Base-by-base conservation (phyloP, 2,329 filamentous ascomycete genomes). In the Fusarium cicatricum region DNA sequence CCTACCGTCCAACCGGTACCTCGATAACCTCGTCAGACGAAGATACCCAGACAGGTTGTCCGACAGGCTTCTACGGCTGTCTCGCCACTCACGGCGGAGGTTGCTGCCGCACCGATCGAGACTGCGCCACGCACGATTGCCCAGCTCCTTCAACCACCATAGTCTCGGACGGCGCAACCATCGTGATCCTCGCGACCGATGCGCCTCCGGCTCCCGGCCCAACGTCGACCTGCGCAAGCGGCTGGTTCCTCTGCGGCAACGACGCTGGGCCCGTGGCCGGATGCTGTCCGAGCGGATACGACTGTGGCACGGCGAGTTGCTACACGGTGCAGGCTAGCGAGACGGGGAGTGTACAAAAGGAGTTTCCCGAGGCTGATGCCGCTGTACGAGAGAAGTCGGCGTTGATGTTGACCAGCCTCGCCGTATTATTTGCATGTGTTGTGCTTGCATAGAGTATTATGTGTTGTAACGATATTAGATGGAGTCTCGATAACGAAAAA, bases 61-160 rank as follows among this genome's bases (percentile, higher is more conserved):
- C 94, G 0, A 93, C 89, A 0, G 93, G 93, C 3, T 98, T 93
- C 79, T 98, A 98, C 74, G 89, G 91, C 44, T 98, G 94, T 74
- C 85, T 88, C 3, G 94, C 94, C 2, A 87, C 87, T 55, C 91
- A 93, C 55, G 92, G 90, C 12, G 92, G 92, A 16, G 84, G 84
- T 2, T 98, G 94, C 78, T 98, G 94, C 76, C 90, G 90, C 52
- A 92, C 91, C 0, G 93, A 92, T 2, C 86, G 93, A 16, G 85
- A 96, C 75, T 98, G 94, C 75, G 85, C 89, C 55, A 89, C 87
- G 0, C 90, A 90, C 0, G 90, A 89, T 7, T 98, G 94, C 68
- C 90, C 91, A 0, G 75, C 85, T 0, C 77, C 80, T 0, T 73
- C 75, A 2, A 90, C 87, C 0, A 90, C 87, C 1, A 85, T 92